Evolutionary conservation across 139 green algal genomes (phyloP).

Genomic region (Gonium pectorale): DNA sequence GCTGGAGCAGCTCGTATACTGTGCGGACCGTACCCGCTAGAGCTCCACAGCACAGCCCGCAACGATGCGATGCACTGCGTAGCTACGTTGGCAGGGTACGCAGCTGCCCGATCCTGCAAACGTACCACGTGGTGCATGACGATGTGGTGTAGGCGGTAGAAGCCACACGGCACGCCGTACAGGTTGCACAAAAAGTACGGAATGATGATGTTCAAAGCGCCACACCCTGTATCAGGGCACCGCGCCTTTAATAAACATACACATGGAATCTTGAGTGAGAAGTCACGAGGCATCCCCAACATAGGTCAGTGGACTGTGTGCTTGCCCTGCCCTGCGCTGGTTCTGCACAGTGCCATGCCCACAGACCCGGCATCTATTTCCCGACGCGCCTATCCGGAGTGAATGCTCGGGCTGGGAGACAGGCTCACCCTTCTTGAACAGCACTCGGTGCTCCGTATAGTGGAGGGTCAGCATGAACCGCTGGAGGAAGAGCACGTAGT

Average conservation of each 20-base stretch:
- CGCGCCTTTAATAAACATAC: no score
- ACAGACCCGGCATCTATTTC: no score
- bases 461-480: constrained; percentile 86
- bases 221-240: neutral
- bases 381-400: no score
- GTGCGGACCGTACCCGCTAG: no score
- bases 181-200: constrained; percentile 71
- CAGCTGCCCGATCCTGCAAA: no score
- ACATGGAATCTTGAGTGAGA: no score
- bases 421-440: constrained; percentile 70
- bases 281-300: no score
- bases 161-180: constrained; percentile 80
- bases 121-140: constrained; percentile 92
- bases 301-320: neutral
- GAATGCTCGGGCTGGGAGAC: no score
- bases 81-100: no score
- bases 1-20: no score
- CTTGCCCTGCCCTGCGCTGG: neutral
- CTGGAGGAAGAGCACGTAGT: constrained; percentile 80
- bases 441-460: constrained; percentile 73
- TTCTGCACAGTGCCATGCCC: neutral
- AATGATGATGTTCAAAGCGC: constrained; percentile 61
- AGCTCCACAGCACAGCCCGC: no score
- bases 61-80: no score
- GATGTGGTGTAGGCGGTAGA: constrained; percentile 88